Conservation (phyloP, 2,329 filamentous ascomycete genomes). For the Cryphonectria parasitica region DNA sequence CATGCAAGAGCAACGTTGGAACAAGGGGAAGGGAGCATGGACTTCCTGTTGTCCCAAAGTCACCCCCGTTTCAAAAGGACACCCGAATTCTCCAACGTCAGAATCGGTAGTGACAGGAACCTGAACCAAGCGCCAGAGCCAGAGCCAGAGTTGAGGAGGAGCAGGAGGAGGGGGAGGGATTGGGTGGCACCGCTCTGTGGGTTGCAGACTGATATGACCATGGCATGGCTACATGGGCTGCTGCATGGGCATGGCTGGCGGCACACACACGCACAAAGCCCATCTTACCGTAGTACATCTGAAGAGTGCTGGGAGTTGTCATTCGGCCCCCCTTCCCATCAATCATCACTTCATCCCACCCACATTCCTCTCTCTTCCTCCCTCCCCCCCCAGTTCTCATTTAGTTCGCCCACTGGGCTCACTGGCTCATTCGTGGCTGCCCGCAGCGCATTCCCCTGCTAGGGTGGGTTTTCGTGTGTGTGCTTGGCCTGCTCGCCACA, state of each 20-base stretch:
- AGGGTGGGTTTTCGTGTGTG: conserved; percentile 1
- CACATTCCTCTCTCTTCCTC: background rate
- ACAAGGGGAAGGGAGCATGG: conserved; percentile 8
- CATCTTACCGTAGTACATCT: background rate
- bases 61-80: background rate
- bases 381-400: background rate
- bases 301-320: background rate
- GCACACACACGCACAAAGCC: background rate
- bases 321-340: background rate
- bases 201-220: background rate
- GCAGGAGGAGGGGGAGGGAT: background rate
- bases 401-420: conserved; percentile 5
- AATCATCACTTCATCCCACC: background rate
- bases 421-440: background rate
- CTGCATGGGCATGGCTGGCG: background rate
- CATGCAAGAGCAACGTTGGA: background rate
- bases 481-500: conserved; percentile 16
- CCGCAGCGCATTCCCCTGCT: background rate
- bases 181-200: background rate
- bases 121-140: background rate
- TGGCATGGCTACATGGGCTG: conserved; percentile 1
- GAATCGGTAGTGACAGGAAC: background rate
- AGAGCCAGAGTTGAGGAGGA: background rate
- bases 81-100: background rate
- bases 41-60: conserved; percentile 1